These are phyloP conservation scores for Platanus orientalis DNA, from an alignment of 164 flowering plant genomes.

Conservation along the genomic window DNA sequence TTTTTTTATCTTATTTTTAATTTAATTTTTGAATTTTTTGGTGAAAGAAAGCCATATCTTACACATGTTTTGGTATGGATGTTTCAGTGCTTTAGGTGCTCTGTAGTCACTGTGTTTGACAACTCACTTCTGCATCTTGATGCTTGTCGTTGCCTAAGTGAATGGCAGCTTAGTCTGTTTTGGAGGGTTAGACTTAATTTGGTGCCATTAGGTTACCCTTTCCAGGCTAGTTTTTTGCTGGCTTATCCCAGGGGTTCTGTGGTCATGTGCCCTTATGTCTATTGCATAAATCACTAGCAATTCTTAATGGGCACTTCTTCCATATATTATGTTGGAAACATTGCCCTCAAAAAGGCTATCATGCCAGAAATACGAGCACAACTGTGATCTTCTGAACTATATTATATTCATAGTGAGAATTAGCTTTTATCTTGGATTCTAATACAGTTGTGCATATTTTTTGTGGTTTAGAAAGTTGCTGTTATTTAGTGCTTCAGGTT, in stretches of 20 bases:
- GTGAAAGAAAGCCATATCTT: too few species aligned
- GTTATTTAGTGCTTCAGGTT: slow-evolving; percentile 3
- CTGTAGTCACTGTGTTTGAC: too few species aligned
- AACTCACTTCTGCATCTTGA: too few species aligned
- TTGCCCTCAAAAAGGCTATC: not conserved
- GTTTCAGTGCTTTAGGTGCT: too few species aligned
- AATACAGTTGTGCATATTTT: slow-evolving; percentile 1
- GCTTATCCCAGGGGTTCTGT: not conserved
- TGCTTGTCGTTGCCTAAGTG: too few species aligned
- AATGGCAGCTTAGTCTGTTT: not conserved
- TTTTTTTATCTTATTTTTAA: too few species aligned
- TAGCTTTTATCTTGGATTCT: not conserved
- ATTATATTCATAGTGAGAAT: not conserved
- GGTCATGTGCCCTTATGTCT: not conserved
- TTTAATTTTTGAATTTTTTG: too few species aligned
- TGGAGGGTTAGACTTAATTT: not conserved
- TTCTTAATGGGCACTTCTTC: not conserved
- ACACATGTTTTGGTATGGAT: too few species aligned
- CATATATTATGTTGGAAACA: not conserved
- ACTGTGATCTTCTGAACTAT: not conserved
- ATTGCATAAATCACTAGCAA: not conserved
- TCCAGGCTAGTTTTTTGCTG: not conserved
- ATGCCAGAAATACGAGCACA: not conserved
- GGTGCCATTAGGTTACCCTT: not conserved
- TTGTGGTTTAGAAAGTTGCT: slow-evolving; percentile 5